Conservation (phyloP, 306 rosid genomes). For the Quercus dentata region DNA sequence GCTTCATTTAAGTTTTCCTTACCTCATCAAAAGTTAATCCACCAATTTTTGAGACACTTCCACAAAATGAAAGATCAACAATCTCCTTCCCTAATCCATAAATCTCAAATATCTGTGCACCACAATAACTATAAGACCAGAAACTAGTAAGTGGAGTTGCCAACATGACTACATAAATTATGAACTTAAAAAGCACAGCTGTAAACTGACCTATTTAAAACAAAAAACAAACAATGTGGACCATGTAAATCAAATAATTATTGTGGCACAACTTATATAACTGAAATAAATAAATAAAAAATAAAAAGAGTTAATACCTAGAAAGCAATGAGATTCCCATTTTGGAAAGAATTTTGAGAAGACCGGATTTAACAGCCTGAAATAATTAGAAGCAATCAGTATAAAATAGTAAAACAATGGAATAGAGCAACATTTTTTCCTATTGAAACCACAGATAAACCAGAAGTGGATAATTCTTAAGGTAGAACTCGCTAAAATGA, state of each 20-base stretch:
- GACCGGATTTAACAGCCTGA: slow-evolving; percentile 93
- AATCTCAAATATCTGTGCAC: slow-evolving; percentile 96
- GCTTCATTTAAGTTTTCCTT: slow-evolving; percentile 30
- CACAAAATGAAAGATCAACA: slow-evolving; percentile 85
- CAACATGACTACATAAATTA: slow-evolving; percentile 11
- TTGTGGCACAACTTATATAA: background rate
- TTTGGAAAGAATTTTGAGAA: slow-evolving; percentile 93
- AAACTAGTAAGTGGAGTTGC: slow-evolving; percentile 31
- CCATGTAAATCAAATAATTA: background rate
- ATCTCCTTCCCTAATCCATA: slow-evolving; percentile 91
- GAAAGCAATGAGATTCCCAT: slow-evolving; percentile 97
- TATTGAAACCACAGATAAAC: background rate
- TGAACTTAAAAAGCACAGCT: background rate
- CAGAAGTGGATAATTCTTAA: background rate
- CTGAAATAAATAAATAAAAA: background rate
- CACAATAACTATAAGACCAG: slow-evolving; percentile 71
- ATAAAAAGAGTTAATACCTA: slow-evolving; percentile 47
- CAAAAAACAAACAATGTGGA: background rate
- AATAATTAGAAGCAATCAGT: slow-evolving; percentile 24
- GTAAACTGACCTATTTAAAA: background rate
- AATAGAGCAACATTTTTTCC: background rate
- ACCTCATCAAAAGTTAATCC: slow-evolving; percentile 99
- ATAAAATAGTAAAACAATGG: background rate
- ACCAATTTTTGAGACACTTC: slow-evolving; percentile 87
- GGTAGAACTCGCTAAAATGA: background rate